Base-by-base conservation (phyloP, 768 basidiomycete species). In the Hortiboletus flavorubellus region DNA sequence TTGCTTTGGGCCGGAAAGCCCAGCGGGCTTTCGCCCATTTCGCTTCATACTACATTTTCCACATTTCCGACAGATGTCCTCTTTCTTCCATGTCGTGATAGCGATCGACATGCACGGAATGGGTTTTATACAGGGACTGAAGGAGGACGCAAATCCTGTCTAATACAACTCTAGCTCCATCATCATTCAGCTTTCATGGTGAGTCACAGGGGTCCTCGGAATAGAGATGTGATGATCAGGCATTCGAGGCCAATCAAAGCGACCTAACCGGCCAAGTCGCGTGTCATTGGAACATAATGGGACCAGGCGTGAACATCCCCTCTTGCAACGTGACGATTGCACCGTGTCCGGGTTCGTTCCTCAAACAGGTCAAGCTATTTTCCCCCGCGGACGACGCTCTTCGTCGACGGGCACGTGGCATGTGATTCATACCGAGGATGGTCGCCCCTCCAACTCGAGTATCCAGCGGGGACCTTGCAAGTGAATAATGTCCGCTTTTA, bases 361-460 rank as follows among this genome's bases (percentile, higher is more conserved):
- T 46, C 44, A 37, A 43, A 40, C 49, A 35, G 18, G 31, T 16
- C 53, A 65, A 51, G 26, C 65, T 56, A 41, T 64, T 60, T 62
- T 80, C 79, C 26, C 76, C 78, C 10, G 74, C 80, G 48, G 79
- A 80, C 4, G 79, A 80, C 18, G 80, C 76, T 54, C 79, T 71
- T 43, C 76, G 71, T 55, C 76, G 72, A 39, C 72, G 73, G 10
- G 52, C 21, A 29, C 59, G 61, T 11, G 58, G 68, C 16, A 48
- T 38, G 26, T 26, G 59, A 34, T 48, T 46, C 50, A 35, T 39
- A 14, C 56, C 54, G 37, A 50, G 53, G 33, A 51, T 38, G 1
- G 21, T 38, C 29, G 40, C 51, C 18, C 39, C 49, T 33, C 34
- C 33, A 46, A 48, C 43, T 11, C 48, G 48, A 21, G 30, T 38